Percentiles rank a stretch among this genome's conserved stretches.
These are phyloP conservation scores for Violaceomyces palustris DNA, from an alignment of 1,284 basidiomycete species.

Conservation along the genomic window DNA sequence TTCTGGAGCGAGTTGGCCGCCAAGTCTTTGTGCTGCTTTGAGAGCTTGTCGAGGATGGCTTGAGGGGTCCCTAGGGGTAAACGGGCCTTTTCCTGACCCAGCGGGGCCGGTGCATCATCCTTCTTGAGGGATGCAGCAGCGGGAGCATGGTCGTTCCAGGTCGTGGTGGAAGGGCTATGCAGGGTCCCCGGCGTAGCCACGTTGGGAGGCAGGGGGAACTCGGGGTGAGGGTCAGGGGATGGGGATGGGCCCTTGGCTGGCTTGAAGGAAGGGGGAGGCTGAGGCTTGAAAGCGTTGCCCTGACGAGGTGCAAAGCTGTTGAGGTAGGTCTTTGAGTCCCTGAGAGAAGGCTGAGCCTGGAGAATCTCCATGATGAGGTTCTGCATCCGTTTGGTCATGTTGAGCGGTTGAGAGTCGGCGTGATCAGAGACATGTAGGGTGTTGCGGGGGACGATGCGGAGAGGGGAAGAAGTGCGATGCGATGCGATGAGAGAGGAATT, in stretches of 20 bases:
- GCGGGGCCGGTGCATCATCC: too few relatives aligned
- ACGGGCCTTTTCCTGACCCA: too few relatives aligned
- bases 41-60: slow-evolving; percentile 16
- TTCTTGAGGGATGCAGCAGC: too few relatives aligned
- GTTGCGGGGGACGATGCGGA: too few relatives aligned
- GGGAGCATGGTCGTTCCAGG: too few relatives aligned
- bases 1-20: slow-evolving; percentile 43
- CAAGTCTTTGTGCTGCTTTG: slow-evolving; percentile 7
- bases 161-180: slow-evolving; percentile 28
- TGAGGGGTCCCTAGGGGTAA: too few relatives aligned
- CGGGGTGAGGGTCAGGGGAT: slow-evolving; percentile 5
- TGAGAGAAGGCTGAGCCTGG: slow-evolving; percentile 81
- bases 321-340: slow-evolving; percentile 85
- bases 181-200: slow-evolving; percentile 14
- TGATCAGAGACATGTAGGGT: too few relatives aligned
- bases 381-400: slow-evolving; percentile 57
- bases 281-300: slow-evolving; percentile 7
- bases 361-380: slow-evolving; percentile 95
- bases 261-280: slow-evolving; percentile 1
- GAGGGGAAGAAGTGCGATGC: too few relatives aligned
- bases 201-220: slow-evolving; percentile 26
- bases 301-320: slow-evolving; percentile 65
- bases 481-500: too few relatives aligned
- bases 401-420: slow-evolving; percentile 1
- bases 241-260: slow-evolving; percentile 2